Base-by-base conservation (phyloP, 148 eudicot genomes). In the Rhododendron griersonianum region DNA sequence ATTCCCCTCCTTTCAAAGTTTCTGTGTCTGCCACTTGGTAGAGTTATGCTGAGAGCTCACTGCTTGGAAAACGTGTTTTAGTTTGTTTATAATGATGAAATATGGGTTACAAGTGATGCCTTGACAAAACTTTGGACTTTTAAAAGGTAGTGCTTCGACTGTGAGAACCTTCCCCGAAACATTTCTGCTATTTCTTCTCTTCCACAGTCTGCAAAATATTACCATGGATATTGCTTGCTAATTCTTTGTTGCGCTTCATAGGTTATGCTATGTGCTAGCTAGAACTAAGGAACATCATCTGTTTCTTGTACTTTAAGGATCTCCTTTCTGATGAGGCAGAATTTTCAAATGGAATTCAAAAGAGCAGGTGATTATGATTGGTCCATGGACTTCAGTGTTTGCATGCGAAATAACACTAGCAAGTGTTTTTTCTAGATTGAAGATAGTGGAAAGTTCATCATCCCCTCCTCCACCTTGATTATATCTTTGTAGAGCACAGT, bases 241-340 rank as follows among this genome's bases (percentile, higher is more conserved):
- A 35, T 33, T 39, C 79, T 37, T 18, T 18, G 79, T 2, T 75
- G 79, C 47, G 47, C 11, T 75, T 37, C 25, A 39, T 18, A 71
- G 47, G 79, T 37, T 75, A 47, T 75, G 79, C n/a, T 33, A 33
- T 75, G 41, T 33, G 44, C 39, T 73, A 35, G 39, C 23, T 33
- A 73, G 41, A 33, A 73, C 77, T 73, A 73, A 14, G 37, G 21
- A 73, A 73, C 77, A 4, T 71, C 39, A 35, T 37, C 11, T 37
- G 79, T 75, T 15, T 75, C 45, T 75, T 75, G 37, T 75, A 35
- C 23, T 35, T 7, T 75, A 37, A 75, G 79, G 79, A 75, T 75
- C 44, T 75, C 47, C 48, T 75, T 75, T 75, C 44, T 75, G 47
- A 73, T 75, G 47, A 37, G 45, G 79, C 79, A 75, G 78, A 75